These are phyloP conservation scores for Micractinium conductrix DNA, from an alignment of 139 green algal species.

Conservation along the genomic window DNA sequence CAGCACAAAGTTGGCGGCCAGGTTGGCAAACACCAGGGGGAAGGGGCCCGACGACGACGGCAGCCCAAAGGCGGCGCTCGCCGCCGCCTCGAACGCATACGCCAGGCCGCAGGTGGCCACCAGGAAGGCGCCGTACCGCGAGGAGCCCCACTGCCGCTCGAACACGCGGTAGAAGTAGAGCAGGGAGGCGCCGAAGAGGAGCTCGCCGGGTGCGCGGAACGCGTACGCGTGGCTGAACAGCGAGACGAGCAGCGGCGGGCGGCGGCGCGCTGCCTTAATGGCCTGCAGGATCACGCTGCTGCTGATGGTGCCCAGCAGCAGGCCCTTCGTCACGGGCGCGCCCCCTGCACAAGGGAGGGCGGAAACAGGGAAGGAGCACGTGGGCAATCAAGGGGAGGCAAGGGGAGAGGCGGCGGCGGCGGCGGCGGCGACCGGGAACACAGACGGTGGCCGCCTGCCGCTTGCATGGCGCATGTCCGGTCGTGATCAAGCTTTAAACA, in stretches of 20 bases:
- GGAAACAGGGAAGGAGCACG: no score
- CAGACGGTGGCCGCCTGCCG: background rate
- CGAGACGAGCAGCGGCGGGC: slow-evolving; percentile 28
- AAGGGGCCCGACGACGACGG: slow-evolving; percentile 46
- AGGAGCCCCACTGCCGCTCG: slow-evolving; percentile 59
- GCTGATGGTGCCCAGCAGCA: slow-evolving; percentile 51
- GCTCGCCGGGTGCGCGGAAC: slow-evolving; percentile 60
- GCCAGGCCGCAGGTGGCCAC: slow-evolving; percentile 28
- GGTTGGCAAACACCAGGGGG: slow-evolving; percentile 67
- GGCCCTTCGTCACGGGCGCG: slow-evolving; percentile 63
- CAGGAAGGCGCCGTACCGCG: slow-evolving; percentile 66
- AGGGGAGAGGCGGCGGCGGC: background rate
- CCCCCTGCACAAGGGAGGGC: no score
- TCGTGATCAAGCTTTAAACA: no score
- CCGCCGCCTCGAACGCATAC: slow-evolving; percentile 48
- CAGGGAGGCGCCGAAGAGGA: slow-evolving; percentile 57
- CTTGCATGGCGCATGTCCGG: background rate
- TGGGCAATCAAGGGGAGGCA: no score
- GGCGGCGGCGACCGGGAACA: no score
- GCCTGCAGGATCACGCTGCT: slow-evolving; percentile 52
- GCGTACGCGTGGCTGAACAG: slow-evolving; percentile 37
- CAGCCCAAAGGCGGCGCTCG: background rate
- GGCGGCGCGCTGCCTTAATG: slow-evolving; percentile 32
- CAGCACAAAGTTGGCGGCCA: slow-evolving; percentile 61
- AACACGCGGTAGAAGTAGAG: slow-evolving; percentile 72